phyloP scores from a whole-genome alignment of 768 basidiomycete species.

The Lepiota venenata region DNA sequence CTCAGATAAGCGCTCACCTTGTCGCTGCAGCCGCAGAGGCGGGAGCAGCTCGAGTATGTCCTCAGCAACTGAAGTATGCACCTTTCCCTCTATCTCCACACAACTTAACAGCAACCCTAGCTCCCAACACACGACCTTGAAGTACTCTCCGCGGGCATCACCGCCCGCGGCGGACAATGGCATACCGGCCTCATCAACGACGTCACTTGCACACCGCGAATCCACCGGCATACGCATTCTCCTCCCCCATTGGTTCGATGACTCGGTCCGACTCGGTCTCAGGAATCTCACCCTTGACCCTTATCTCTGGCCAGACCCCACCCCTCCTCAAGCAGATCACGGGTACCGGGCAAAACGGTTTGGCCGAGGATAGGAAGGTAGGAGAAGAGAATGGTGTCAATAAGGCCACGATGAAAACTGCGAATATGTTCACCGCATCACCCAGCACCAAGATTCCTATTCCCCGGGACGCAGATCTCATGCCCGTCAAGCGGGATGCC shows the following conservation, averaged over 20 bases:
- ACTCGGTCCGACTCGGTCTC: conserved; percentile 57
- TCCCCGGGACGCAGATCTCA: background rate
- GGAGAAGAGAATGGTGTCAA: conserved; percentile 20
- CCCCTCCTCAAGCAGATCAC: conserved; percentile 32
- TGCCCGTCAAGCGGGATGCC: conserved; percentile 24
- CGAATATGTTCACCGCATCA: conserved; percentile 24
- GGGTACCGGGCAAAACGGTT: conserved; percentile 14
- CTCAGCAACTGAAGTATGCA: conserved; percentile 55
- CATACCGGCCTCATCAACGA: conserved; percentile 74
- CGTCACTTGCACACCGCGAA: conserved; percentile 70
- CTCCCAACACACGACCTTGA: conserved; percentile 65
- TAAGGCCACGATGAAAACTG: conserved; percentile 22
- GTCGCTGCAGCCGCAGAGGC: conserved; percentile 39
- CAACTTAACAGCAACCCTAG: conserved; percentile 30
- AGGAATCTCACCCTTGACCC: conserved; percentile 45
- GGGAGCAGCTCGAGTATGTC: conserved; percentile 40
- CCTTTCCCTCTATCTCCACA: no score
- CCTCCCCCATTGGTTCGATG: conserved; percentile 94
- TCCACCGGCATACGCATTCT: conserved; percentile 62
- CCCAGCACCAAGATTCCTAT: conserved; percentile 7
- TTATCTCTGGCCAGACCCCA: conserved; percentile 72
- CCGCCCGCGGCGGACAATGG: conserved; percentile 80
- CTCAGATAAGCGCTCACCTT: conserved; percentile 47
- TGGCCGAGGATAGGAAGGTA: conserved; percentile 20
- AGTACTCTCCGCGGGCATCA: conserved; percentile 68